Evolutionary conservation across 768 basidiomycete species (phyloP), one percentile per base, ranked within the genome.

Genomic region (Epithele typhae): DNA sequence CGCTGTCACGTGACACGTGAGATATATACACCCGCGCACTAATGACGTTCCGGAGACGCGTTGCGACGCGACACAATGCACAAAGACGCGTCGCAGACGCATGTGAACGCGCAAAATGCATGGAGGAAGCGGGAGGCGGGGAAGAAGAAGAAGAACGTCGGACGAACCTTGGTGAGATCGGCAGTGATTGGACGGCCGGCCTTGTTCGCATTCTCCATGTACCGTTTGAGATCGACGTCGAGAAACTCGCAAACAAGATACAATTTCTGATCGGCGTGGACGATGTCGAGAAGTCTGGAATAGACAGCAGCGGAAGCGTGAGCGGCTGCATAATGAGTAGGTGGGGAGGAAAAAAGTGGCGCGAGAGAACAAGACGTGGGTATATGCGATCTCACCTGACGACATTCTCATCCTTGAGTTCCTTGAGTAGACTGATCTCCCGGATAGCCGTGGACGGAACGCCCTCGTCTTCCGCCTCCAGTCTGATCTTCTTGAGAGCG

Each of bases 201-300:
- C 61, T 76, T 79, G 63, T 78, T 93, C 41, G 84, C 82, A 30
- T 82, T 81, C 64, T 98, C 96, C 80, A 98, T 97, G 68, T 94
- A 99, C 25, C 88, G 79, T 67, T 99, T 99, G 52, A 99, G 70
- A 68, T 99, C 96, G 48, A 94, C 84, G 62, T 99, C 94, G 46
- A 99, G 77, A 68, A 93, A 98, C 68, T 99, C 96, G 62, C 93
- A 96, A 25, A 99, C 96, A 49, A 99, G 83, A 69, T 94, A 99
- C 25, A 99, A 78, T 66, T 96, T 96, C 68, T 93, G 86, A 66
- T 99, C 96, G 11, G 87, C 87, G 62, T 98, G 95, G 3, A 98
- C 91, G 56, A 98, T 96, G 67, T 99, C 94, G 43, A 96, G 74
- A 52, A 98, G 73, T 64, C 96, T 98, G 56, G 2, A 58, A 35